Conservation (phyloP, 108 stramenopile genomes). For the Nitzschia inconspicua region DNA sequence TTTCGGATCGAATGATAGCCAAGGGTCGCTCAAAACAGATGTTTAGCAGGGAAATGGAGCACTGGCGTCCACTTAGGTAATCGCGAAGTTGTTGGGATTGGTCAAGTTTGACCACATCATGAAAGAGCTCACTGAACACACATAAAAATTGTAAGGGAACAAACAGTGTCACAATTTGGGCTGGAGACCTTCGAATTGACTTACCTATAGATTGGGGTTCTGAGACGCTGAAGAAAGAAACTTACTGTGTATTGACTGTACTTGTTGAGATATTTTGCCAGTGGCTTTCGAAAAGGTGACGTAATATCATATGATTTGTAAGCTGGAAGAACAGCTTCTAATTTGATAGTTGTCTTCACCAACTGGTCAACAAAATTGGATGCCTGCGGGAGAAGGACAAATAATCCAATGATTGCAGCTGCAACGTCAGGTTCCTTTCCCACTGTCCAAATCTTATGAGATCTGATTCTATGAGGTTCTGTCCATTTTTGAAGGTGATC, state of each 20-base stretch:
- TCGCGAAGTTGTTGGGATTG: slow-evolving; percentile 52
- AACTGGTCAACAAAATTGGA: slow-evolving; percentile 81
- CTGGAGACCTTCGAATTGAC: too few species aligned
- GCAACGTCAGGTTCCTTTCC: slow-evolving; percentile 79
- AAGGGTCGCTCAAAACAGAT: slow-evolving; percentile 83
- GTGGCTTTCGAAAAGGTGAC: slow-evolving; percentile 72
- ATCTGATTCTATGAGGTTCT: slow-evolving; percentile 60
- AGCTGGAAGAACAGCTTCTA: slow-evolving; percentile 57
- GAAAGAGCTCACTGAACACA: slow-evolving; percentile 76
- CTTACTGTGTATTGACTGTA: slow-evolving; percentile 58
- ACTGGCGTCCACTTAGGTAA: slow-evolving; percentile 54
- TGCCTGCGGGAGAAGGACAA: slow-evolving; percentile 65
- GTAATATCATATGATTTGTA: slow-evolving; percentile 39
- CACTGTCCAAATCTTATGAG: slow-evolving; percentile 54
- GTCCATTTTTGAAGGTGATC: slow-evolving; percentile 82
- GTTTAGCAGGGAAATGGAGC: slow-evolving; percentile 68
- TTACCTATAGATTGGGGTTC: slow-evolving; percentile 77
- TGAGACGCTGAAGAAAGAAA: slow-evolving; percentile 79
- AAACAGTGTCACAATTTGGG: too few species aligned
- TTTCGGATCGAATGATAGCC: slow-evolving; percentile 80
- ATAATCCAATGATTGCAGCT: slow-evolving; percentile 70
- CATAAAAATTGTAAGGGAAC: too few species aligned
- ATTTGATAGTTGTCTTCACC: slow-evolving; percentile 69
- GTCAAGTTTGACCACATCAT: slow-evolving; percentile 51
- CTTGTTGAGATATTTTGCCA: slow-evolving; percentile 76